phyloP scores from a whole-genome alignment of 1,284 basidiomycete species.

The Cryptococcus neoformans region DNA sequence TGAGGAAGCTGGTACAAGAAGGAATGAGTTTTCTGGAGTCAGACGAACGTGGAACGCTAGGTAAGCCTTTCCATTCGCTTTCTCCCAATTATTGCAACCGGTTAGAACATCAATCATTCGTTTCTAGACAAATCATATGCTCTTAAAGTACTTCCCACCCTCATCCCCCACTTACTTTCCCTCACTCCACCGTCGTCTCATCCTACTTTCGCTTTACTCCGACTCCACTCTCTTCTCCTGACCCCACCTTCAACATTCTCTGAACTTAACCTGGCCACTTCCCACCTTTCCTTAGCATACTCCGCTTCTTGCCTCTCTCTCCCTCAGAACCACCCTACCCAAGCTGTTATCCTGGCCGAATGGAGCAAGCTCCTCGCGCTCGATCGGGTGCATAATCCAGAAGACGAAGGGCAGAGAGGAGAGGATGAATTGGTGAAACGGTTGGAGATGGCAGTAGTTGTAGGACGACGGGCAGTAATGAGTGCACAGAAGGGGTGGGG shows the following conservation, averaged over 20 bases:
- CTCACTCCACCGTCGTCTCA: slow-evolving; percentile 62
- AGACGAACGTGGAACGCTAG: slow-evolving; percentile 58
- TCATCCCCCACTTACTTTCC: slow-evolving; percentile 57
- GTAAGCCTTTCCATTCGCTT: slow-evolving; percentile 18
- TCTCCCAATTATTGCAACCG: background rate
- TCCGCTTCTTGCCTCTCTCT: slow-evolving; percentile 57
- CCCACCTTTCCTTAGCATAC: slow-evolving; percentile 58
- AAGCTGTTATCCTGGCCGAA: slow-evolving; percentile 72
- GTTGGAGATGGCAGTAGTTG: slow-evolving; percentile 62
- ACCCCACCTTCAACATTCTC: slow-evolving; percentile 21
- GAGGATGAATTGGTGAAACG: slow-evolving; percentile 54
- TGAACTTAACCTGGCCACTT: slow-evolving; percentile 49
- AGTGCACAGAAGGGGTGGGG: slow-evolving; percentile 43
- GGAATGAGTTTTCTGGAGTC: slow-evolving; percentile 68
- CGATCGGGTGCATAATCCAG: background rate
- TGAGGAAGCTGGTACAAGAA: slow-evolving; percentile 61
- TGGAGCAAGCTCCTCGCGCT: slow-evolving; percentile 66
- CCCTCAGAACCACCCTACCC: slow-evolving; percentile 68
- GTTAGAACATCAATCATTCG: background rate
- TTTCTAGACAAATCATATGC: slow-evolving; percentile 53
- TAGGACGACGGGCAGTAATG: slow-evolving; percentile 59
- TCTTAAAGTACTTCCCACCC: slow-evolving; percentile 47
- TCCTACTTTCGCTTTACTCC: slow-evolving; percentile 69
- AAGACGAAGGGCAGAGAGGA: background rate
- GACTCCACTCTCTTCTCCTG: slow-evolving; percentile 55